Evolutionary conservation across 768 basidiomycete genomes (phyloP).

Genomic region (Lentinula guzmanii): DNA sequence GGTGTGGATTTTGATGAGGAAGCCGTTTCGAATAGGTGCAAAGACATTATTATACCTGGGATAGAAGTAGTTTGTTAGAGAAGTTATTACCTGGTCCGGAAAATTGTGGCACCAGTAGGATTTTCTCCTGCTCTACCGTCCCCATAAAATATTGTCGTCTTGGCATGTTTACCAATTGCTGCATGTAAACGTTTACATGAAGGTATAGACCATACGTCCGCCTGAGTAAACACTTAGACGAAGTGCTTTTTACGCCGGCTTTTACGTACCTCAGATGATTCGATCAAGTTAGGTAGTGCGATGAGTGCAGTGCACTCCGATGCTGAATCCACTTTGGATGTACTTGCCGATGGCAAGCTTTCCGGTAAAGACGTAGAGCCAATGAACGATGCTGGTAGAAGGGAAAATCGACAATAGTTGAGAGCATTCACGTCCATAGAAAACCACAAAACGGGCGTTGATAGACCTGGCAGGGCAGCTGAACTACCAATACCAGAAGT

Average conservation of each 20-base stretch:
- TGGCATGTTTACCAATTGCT: constrained; percentile 62
- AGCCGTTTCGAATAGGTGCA: constrained; percentile 52
- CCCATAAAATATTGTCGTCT: constrained; percentile 27
- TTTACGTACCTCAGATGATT: constrained; percentile 65
- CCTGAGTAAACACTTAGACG: constrained; percentile 34
- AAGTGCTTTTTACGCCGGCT: background rate
- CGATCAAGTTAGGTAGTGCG: constrained; percentile 83
- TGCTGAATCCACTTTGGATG: background rate
- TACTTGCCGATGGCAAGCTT: background rate
- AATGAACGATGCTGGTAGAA: constrained; percentile 29
- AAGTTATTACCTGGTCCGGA: background rate
- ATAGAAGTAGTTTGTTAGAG: background rate
- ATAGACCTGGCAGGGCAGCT: constrained; percentile 44
- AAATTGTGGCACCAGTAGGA: constrained; percentile 43
- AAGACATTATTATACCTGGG: constrained; percentile 84
- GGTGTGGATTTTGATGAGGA: constrained; percentile 18
- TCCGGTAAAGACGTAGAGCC: background rate
- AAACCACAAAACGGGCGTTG: constrained; percentile 47
- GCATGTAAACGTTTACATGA: constrained; percentile 68
- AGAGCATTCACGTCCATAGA: constrained; percentile 89
- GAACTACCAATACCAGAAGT: constrained; percentile 48
- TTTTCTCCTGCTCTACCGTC: constrained; percentile 43
- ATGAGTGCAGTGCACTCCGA: constrained; percentile 40
- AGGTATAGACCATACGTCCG: constrained; percentile 84
- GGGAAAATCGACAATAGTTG: constrained; percentile 88